Percentiles rank a stretch among this genome's conserved stretches.
Conservation (phyloP, 2,329 filamentous ascomycete genomes). For the Thelonectria olida region DNA sequence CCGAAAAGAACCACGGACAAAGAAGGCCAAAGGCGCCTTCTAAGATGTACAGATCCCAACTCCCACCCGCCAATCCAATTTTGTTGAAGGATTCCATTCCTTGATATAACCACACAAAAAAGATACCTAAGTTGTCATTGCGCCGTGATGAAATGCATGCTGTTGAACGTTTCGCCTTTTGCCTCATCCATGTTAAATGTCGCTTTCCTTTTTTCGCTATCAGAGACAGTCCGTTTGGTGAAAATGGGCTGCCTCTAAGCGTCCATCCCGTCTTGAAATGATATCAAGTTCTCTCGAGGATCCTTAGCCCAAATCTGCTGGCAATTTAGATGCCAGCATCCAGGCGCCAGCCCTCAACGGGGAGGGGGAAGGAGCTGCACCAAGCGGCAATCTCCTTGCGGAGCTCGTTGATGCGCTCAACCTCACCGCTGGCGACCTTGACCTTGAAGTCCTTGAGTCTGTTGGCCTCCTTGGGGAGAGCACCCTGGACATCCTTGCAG, state of each 20-base stretch:
- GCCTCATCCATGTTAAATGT: slow-evolving; percentile 45
- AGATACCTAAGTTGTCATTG: slow-evolving; percentile 39
- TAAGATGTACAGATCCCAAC: slow-evolving; percentile 35
- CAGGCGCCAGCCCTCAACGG: slow-evolving; percentile 77
- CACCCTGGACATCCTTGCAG: slow-evolving; percentile 84
- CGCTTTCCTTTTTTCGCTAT: slow-evolving; percentile 9
- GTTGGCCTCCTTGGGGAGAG: slow-evolving; percentile 95
- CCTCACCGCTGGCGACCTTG: slow-evolving; percentile 81
- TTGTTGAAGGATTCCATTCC: slow-evolving; percentile 38
- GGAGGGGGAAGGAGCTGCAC: slow-evolving; percentile 92
- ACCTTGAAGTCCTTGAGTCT: slow-evolving; percentile 99
- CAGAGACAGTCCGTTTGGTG: slow-evolving; percentile 19
- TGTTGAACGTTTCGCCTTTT: slow-evolving; percentile 45
- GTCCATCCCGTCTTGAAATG: slow-evolving; percentile 24
- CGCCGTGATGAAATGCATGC: slow-evolving; percentile 45
- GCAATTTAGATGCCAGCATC: slow-evolving; percentile 65
- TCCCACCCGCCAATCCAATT: slow-evolving; percentile 39
- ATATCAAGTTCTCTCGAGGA: not conserved
- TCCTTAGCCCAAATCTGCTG: not conserved
- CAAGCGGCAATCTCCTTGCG: slow-evolving; percentile 90
- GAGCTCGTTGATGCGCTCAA: slow-evolving; percentile 83
- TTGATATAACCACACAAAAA: slow-evolving; percentile 27
- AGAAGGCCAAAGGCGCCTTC: slow-evolving; percentile 29
- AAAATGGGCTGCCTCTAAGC: slow-evolving; percentile 18
- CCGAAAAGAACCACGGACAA: slow-evolving; percentile 2